Conservation (phyloP, 1,139 yeast species). For the Kluyveromyces marxianus region DNA sequence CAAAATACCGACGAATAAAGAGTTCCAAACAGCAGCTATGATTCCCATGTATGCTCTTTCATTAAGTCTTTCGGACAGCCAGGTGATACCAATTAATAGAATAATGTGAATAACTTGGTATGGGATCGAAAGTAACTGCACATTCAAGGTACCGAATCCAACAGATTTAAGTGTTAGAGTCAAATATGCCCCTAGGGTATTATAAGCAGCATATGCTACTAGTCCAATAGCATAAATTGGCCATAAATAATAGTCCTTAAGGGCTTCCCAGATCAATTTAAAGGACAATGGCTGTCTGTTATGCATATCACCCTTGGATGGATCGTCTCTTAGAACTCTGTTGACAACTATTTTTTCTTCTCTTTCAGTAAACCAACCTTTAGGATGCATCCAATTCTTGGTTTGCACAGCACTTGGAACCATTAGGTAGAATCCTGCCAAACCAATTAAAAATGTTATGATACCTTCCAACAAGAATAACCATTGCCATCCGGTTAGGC, state of each 20-base stretch:
- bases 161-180: conserved; percentile 38
- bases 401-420: conserved; percentile 50
- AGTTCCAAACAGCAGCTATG: conserved; percentile 35
- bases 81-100: conserved; percentile 35
- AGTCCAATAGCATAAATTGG: conserved; percentile 50
- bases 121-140: conserved; percentile 46
- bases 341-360: conserved; percentile 56
- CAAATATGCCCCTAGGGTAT: conserved; percentile 36
- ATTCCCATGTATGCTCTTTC: conserved; percentile 33
- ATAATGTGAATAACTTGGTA: conserved; percentile 35
- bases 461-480: conserved; percentile 51
- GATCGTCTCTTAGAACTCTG: conserved; percentile 56
- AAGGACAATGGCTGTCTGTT: conserved; percentile 48
- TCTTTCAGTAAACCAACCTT: conserved; percentile 54
- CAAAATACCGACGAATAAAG: conserved; percentile 38
- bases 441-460: conserved; percentile 43
- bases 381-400: conserved; percentile 37
- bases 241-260: conserved; percentile 49
- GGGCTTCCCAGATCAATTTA: conserved; percentile 35
- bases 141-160: conserved; percentile 40
- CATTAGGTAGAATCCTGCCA: conserved; percentile 43
- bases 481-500: conserved; percentile 44
- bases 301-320: conserved; percentile 60
- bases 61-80: conserved; percentile 37
- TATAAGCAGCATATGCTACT: conserved; percentile 36